Evolutionary conservation across 352 stramenopile genomes (phyloP), one percentile per base, ranked within the genome.

Genomic region (Globisporangium nunn): DNA sequence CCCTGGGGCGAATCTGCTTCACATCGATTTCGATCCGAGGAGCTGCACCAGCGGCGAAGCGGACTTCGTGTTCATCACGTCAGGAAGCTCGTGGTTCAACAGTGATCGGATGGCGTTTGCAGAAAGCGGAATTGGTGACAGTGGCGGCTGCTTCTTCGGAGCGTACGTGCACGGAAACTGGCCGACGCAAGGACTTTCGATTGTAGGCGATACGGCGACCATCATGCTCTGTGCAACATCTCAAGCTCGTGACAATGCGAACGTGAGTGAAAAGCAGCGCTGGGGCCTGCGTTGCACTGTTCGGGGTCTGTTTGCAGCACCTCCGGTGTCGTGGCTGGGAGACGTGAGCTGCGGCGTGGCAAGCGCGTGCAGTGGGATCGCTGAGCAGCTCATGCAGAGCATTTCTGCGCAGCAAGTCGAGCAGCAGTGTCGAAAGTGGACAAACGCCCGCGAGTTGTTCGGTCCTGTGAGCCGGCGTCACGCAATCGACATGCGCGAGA

Each of bases 281-380:
- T 91, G 81, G 75, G 81, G 81, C 17, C 62, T 91, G 15, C 87
- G 75, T 17, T 85, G 74, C 48, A 71, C 71, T 3, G 74, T 88
- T 2, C 70, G 71, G 30, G 81, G 75, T 0, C 62, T 88, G 2
- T 68, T 66, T 43, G 45, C 60, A 29, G 46, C 31, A 8, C 29
- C 47, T 31, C 6, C 31, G 15, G 29, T 4, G 15, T 57, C 59
- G 5, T 87, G 74, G 74, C 46, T 75, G 35, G 23, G 39, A 2
- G 68, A 83, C 8, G 39, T 71, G 7, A 62, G 71, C 14, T 57
- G 62, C 33, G 66, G 59, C 12, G 62, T 77, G 37, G 66, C 67
- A 35, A 70, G 75, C 51, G 62, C 74, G 3, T 75, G 72, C 52
- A 66, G 62, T 43, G 40, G 59, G 28, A 58, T 81, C 39, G 65